These are phyloP conservation scores for Macaranga tanarius DNA, from an alignment of 441 rosid species.

Conservation along the genomic window DNA sequence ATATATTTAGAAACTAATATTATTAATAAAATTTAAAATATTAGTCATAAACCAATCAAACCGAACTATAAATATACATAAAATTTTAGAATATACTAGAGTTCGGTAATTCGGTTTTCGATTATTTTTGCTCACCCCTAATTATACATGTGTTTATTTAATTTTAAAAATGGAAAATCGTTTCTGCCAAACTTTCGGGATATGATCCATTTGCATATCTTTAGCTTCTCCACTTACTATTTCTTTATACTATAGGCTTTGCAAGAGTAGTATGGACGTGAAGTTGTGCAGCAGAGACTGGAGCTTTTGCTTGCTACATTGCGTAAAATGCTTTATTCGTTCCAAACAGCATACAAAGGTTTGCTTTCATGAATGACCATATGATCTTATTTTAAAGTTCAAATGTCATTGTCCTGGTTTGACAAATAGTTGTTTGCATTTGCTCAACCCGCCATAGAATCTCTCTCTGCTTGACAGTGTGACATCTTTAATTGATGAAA, in stretches of 20 bases:
- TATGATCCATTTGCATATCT: not conserved
- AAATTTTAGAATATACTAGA: no score
- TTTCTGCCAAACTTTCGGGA: not conserved
- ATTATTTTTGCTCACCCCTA: no score
- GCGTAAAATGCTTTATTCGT: slow-evolving; percentile 55
- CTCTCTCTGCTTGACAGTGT: not conserved
- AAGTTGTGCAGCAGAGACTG: slow-evolving; percentile 61
- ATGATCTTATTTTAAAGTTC: not conserved
- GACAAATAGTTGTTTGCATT: not conserved
- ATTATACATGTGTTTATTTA: not conserved
- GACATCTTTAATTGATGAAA: not conserved
- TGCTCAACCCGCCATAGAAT: not conserved
- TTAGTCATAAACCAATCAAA: no score
- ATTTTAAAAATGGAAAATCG: not conserved
- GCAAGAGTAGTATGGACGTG: slow-evolving; percentile 51
- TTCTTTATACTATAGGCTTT: slow-evolving; percentile 46
- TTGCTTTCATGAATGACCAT: slow-evolving; percentile 2
- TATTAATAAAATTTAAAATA: no score
- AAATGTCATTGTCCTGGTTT: not conserved
- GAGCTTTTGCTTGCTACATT: slow-evolving; percentile 54
- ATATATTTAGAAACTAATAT: no score
- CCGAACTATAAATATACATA: no score
- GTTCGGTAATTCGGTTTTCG: no score
- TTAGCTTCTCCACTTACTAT: not conserved
- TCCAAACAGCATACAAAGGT: slow-evolving; percentile 79